phyloP scores from a whole-genome alignment of 2,329 filamentous ascomycete species.

The Cladosporium sp. region DNA sequence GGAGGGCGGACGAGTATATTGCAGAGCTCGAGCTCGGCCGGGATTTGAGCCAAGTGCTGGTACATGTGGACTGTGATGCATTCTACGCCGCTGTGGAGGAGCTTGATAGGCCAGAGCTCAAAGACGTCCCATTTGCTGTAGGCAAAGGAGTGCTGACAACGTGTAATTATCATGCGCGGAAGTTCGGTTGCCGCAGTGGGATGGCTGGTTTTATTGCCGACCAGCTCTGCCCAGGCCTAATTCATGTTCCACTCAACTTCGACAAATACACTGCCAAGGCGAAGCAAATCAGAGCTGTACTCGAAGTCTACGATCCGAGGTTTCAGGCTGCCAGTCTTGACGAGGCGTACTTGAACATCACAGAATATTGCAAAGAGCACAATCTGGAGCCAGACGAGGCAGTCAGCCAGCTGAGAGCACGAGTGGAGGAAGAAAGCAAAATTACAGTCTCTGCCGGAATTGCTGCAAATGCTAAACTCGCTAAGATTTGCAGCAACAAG shows the following conservation, averaged over 20 bases:
- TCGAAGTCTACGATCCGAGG: slow-evolving; percentile 81
- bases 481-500: slow-evolving; percentile 91
- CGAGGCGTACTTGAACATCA: slow-evolving; percentile 94
- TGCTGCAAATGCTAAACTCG: slow-evolving; percentile 85
- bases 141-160: slow-evolving; percentile 68
- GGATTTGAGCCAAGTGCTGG: slow-evolving; percentile 77
- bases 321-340: slow-evolving; percentile 95
- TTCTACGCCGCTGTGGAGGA: slow-evolving; percentile 95
- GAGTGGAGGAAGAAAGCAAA: slow-evolving; percentile 70
- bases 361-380: slow-evolving; percentile 70
- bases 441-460: slow-evolving; percentile 94
- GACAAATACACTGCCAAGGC: slow-evolving; percentile 90
- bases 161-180: slow-evolving; percentile 84
- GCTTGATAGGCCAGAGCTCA: slow-evolving; percentile 70
- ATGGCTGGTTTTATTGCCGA: slow-evolving; percentile 96
- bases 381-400: slow-evolving; percentile 65
- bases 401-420: slow-evolving; percentile 70
- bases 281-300: slow-evolving; percentile 74
- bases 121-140: slow-evolving; percentile 84
- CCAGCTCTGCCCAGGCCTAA: slow-evolving; percentile 83
- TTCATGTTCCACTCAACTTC: slow-evolving; percentile 80
- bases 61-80: slow-evolving; percentile 95
- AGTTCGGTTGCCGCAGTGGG: slow-evolving; percentile 85
- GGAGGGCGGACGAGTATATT: slow-evolving; percentile 76
- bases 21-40: slow-evolving; percentile 71